Conservation (phyloP, 176 grass and related monocot genomes). For the Bolboschoenus planiculmis region DNA sequence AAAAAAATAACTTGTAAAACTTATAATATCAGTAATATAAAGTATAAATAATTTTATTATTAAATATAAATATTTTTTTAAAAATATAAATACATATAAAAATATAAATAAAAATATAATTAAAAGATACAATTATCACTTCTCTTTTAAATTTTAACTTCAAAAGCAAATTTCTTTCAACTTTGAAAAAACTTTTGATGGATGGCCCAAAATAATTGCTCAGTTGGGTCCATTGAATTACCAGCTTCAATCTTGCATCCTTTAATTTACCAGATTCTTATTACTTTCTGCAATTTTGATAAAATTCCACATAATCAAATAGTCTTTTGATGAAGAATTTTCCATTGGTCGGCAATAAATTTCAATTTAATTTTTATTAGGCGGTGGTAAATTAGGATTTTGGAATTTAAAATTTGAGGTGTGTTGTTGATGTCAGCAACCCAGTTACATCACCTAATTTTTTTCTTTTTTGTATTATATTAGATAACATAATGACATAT, state of each 20-base stretch:
- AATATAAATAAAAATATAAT: too few relatives aligned
- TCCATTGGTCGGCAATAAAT: not conserved
- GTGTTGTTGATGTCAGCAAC: not conserved
- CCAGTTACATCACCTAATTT: not conserved
- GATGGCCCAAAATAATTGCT: not conserved
- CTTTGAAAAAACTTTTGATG: not conserved
- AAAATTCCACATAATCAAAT: not conserved
- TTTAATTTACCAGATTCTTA: not conserved
- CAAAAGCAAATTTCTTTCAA: not conserved
- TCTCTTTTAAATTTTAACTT: not conserved
- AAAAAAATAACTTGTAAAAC: too few relatives aligned
- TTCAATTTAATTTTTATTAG: not conserved
- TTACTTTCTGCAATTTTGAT: not conserved
- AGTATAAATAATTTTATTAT: too few relatives aligned
- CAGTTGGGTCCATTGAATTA: not conserved
- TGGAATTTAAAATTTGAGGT: slow-evolving; percentile 2
- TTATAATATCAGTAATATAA: too few relatives aligned
- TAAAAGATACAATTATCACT: too few relatives aligned
- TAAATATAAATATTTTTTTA: too few relatives aligned
- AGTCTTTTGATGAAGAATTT: not conserved
- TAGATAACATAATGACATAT: not conserved
- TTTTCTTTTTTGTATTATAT: not conserved
- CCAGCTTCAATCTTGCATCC: not conserved
- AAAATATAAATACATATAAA: too few relatives aligned
- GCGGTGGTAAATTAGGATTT: not conserved